Evolutionary conservation across 441 rosid species (phyloP), one percentile per base, ranked within the genome.

Genomic region (Euphorbia schlechtendalii): DNA sequence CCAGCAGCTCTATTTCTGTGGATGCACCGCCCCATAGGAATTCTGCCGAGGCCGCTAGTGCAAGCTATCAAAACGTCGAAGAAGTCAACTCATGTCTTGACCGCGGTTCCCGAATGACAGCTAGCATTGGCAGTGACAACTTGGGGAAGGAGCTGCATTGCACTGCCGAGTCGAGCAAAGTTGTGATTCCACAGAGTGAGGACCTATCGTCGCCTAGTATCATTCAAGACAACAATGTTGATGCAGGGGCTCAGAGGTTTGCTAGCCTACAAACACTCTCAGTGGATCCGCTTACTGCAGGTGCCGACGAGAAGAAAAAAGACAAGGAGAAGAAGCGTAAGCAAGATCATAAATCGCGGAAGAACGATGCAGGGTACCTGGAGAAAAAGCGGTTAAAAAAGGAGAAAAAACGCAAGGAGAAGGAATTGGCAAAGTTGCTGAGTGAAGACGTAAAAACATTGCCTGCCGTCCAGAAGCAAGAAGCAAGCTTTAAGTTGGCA

Each of bases 21-120:
- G 99, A 95, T 74, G 98, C 99, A 24, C 98, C 98, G n/a, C n/a
- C n/a, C 56, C 95, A 68, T 61, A 85, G 91, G 81, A 84, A 83
- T 76, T 81, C 88, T 4, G 69, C 77, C 7, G 96, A 87, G 70
- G 96, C 84, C 66, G 89, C 76, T 69, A 87, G 96, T 79, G 73
- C 79, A n/a, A 83, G 80, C 82, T 83, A 84, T 77, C 97, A 84
- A 69, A 87, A 84, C 71, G 72, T 89, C 15, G 99, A 94, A 72
- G 99, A 95, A 77, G 97, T 91, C 56, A 89, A 87, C 72, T 94
- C 98, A 10, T 84, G 88, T 74, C 87, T 86, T 66, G 91, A 89
- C 71, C 90, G 71, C 34, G 98, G 96, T 11, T 91, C 99, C 22
- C 83, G 91, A n/a, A 76, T 91, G 85, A 91, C 96, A 63, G 96